A percentile compares a stretch with the other conserved stretches of the same genome.
Conservation (phyloP, 495 filamentous ascomycete genomes). For the Penicillium bovifimosum region DNA sequence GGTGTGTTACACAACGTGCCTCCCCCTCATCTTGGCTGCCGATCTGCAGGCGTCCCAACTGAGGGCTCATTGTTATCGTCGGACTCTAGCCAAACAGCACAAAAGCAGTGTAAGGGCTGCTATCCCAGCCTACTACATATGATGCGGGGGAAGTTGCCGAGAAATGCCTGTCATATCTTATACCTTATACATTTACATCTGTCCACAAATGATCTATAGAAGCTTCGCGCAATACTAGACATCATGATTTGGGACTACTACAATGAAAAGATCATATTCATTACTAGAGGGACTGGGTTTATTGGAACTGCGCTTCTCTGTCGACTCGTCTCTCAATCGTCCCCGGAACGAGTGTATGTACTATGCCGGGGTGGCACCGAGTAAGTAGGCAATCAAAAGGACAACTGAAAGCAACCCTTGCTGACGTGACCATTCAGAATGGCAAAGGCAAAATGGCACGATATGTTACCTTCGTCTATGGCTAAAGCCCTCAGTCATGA, state of each 20-base stretch:
- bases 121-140: background rate
- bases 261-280: conserved; percentile 20
- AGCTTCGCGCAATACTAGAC: background rate
- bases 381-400: conserved; percentile 5
- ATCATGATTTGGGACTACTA: conserved; percentile 28
- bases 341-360: conserved; percentile 20
- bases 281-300: conserved; percentile 23
- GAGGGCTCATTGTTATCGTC: background rate
- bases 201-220: background rate
- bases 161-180: background rate
- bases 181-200: conserved; percentile 2
- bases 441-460: conserved; percentile 22
- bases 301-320: conserved; percentile 22
- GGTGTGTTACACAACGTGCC: conserved; percentile 15
- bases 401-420: background rate
- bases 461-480: conserved; percentile 10
- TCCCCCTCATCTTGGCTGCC: conserved; percentile 17
- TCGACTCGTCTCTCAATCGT: conserved; percentile 16
- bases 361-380: conserved; percentile 21
- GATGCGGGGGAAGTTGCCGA: conserved; percentile 2
- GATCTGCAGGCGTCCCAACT: conserved; percentile 8
- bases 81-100: background rate
- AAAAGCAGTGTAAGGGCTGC: no score
- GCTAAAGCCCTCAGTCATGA: conserved; percentile 12
- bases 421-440: conserved; percentile 12